Conservation (phyloP, 768 basidiomycete species). For the Mycena galericulata region DNA sequence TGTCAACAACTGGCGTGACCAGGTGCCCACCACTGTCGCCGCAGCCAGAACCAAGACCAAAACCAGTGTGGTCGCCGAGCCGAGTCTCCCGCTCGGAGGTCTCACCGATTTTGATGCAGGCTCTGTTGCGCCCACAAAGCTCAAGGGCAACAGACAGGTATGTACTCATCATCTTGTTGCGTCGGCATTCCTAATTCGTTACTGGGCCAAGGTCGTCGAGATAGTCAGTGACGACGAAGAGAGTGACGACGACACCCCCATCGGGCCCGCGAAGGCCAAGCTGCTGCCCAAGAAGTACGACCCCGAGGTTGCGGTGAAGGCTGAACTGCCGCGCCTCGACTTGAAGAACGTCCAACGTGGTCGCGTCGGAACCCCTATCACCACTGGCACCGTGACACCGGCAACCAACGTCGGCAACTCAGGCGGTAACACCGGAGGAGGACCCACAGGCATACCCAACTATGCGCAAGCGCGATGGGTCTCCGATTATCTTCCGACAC, state of each 20-base stretch:
- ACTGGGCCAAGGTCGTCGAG: neutral
- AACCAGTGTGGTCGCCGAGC: neutral
- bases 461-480: neutral
- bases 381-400: too few relatives aligned
- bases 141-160: neutral
- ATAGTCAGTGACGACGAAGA: neutral
- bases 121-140: neutral
- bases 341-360: too few relatives aligned
- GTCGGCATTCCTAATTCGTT: neutral
- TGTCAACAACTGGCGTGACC: neutral
- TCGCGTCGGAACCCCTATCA: too few relatives aligned
- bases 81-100: neutral
- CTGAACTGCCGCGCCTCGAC: neutral
- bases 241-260: neutral
- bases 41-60: neutral
- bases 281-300: neutral
- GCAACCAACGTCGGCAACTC: neutral
- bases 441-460: neutral
- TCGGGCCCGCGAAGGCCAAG: neutral
- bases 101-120: neutral
- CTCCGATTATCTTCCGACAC: neutral
- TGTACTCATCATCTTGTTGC: too few relatives aligned
- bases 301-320: too few relatives aligned
- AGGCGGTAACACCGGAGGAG: neutral
- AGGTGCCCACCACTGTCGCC: neutral